Evolutionary conservation across 192 early-diverging fungal species (phyloP).

Genomic region (Coemansia sp.): DNA sequence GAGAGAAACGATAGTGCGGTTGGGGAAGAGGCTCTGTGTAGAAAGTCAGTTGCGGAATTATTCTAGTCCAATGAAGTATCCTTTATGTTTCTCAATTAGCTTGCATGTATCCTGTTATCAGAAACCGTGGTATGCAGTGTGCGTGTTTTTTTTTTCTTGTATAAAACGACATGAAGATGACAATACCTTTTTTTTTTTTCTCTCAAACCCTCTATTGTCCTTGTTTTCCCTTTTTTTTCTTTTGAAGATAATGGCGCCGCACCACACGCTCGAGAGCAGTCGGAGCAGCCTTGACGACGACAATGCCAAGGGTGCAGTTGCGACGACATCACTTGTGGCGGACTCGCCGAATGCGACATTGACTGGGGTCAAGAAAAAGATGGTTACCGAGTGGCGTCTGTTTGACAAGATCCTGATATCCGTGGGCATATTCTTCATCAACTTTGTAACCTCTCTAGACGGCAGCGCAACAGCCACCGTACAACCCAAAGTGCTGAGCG

Average conservation of each 20-base stretch:
- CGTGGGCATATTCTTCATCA: conserved; percentile 41
- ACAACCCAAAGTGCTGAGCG: conserved; percentile 37
- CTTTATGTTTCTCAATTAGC: too few relatives aligned
- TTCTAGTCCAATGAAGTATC: neutral
- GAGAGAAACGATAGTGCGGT: neutral
- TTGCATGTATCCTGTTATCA: neutral
- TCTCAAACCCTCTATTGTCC: neutral
- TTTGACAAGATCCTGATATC: conserved; percentile 38
- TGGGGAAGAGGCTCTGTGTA: neutral
- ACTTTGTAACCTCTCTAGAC: conserved; percentile 39
- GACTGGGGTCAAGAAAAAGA: conserved; percentile 47
- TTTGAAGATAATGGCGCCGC: neutral
- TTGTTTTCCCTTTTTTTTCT: neutral
- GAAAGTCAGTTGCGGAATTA: neutral
- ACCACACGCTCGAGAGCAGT: conserved; percentile 1
- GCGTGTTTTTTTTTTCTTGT: neutral
- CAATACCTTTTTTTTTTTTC: neutral
- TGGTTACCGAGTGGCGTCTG: conserved; percentile 34
- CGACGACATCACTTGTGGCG: neutral
- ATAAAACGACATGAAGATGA: neutral
- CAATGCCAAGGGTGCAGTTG: neutral
- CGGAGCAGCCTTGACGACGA: conserved; percentile 1
- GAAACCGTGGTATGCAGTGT: neutral
- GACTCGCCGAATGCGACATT: conserved; percentile 26
- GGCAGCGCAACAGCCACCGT: conserved; percentile 32